phyloP scores from a whole-genome alignment of 129 eudicot species.

The Saussurea involucrata region DNA sequence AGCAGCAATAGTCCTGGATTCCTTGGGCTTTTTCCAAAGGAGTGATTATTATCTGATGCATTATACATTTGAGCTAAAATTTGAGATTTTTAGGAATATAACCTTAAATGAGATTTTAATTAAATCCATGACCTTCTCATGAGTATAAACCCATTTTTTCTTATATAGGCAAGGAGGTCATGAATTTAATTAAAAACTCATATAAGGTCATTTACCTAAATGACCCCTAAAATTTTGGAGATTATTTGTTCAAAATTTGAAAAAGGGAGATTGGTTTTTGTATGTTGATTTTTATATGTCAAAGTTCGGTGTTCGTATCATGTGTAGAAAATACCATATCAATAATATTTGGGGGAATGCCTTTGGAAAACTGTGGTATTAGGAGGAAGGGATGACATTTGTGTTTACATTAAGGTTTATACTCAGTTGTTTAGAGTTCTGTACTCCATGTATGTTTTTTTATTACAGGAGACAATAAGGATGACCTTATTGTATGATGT shows the following conservation, averaged over 20 bases:
- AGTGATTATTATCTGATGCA: neutral
- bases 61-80: neutral
- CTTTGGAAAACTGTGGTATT: neutral
- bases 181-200: too few species aligned
- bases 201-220: too few species aligned
- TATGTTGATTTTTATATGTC: neutral
- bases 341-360: conserved; percentile 9
- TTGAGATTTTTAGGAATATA: too few species aligned
- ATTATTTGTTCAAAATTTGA: neutral
- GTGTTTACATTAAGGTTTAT: neutral
- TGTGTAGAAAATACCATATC: neutral
- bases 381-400: neutral
- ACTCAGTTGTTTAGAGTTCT: neutral
- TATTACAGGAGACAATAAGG: neutral
- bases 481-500: neutral
- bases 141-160: too few species aligned
- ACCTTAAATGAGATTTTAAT: too few species aligned
- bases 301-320: neutral
- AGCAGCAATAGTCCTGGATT: neutral
- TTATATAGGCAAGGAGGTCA: too few species aligned
- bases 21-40: neutral
- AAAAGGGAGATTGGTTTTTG: neutral
- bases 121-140: too few species aligned
- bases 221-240: neutral
- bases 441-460: neutral